Evolutionary conservation across 139 green algal genomes (phyloP), one percentile per base, ranked within the genome.

Genomic region (Haematococcus lacustris): DNA sequence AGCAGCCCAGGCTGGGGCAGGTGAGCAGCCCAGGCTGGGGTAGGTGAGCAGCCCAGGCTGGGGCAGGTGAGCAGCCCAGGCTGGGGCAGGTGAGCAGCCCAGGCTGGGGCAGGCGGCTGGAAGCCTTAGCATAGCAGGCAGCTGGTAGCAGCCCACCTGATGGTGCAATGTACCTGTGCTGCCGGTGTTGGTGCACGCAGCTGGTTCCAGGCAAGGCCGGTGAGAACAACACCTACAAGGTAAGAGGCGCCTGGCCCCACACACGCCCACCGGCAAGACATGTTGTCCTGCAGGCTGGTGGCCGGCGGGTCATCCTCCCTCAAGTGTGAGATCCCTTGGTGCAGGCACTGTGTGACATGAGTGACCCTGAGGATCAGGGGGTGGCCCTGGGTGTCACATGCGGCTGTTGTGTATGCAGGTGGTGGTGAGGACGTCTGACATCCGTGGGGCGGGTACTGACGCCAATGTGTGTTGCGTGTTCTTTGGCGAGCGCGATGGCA

Each of bases 401-500:
- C 41, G 30, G 32, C 47, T 25, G 41, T 61, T 9, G 34, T 25
- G n/a, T 0, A 23, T 67, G 33, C 70, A 88, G 80, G 73, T 88
- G 0, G 25, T 78, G 0, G 79, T 79, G 2, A 78, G 71, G 53
- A 91, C 86, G 0, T 80, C 64, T 33, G 81, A 90, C 74, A 71
- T 86, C 41, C 73, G 76, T 28, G 83, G 83, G 28, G 85, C 84
- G 1, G 80, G 78, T 37, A 91, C 84, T 17, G 87, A 91, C 68
- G 70, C 87, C 34, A 77, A 79, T 39, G 77, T 57, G 47, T 57
- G 47, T 57, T 57, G 47, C 47, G 47, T 57, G 47, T 68, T 88
- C 21, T 72, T 76, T 69, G 83, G 83, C 2, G 80, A 84, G 69
- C 66, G 71, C 51, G 79, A 85, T 25, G 75, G 65, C 1, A 35